Evolutionary conservation across 306 rosid species (phyloP), one percentile per base, ranked within the genome.

Genomic region (Cotoneaster glaucophyllus): DNA sequence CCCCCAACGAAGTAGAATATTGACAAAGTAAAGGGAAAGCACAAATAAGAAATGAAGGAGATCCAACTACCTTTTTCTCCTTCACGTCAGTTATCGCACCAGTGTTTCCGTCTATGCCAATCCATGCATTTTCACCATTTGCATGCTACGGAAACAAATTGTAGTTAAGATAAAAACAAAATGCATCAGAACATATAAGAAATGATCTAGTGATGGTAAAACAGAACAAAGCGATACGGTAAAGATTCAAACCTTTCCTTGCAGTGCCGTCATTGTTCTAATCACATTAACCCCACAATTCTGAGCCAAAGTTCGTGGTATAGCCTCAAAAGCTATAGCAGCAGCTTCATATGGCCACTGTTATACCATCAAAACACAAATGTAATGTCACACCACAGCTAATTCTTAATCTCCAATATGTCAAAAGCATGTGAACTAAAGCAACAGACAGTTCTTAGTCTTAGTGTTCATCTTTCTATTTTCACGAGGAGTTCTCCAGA

Each of bases 311-410:
- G 99, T 96, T 63, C 99, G 90, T 13, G 99, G 99, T 69, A 96
- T 96, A 69, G 98, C 90, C 90, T 96, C 99, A 83, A 96, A 96
- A 65, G 99, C 99, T 43, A 92, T 52, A 29, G 99, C 98, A 81
- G 99, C 99, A 78, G 97, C 98, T 93, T 96, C 99, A 80, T 96
- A 96, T 15, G 99, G 99, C 99, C 99, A 96, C 99, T 96, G 74
- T 72, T 32, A 22, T 66, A 76, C 77, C 72, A 83, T n/a, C 29
- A 70, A 70, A 69, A 8, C 65, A 73, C 12, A 62, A 21, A 44
- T 61, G 37, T 41, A 11, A 41, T 58, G 37, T 17, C 19, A 72
- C 26, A 5, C 43, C 32, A 73, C 28, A 34, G 32, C 54, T 32
- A 37, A 26, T 72, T 37, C 24, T 31, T 57, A 29, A 32, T 13